Base-by-base conservation (phyloP, 257 asterid genomes). In the Petrea volubilis region DNA sequence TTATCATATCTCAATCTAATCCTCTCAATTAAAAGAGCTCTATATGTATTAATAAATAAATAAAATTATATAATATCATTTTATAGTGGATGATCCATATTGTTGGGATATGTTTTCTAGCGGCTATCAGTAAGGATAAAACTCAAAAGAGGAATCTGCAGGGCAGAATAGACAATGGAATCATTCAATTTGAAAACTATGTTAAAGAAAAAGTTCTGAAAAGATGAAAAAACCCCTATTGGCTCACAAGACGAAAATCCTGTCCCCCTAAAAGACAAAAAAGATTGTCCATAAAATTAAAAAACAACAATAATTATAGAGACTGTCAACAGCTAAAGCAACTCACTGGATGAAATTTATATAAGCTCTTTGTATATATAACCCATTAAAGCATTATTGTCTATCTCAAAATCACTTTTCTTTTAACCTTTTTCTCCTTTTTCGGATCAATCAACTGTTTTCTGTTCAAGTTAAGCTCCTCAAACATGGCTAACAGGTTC, bases 401-500 rank as follows among this genome's bases (percentile, higher is more conserved):
- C 38, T 72, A 52, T 63, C 60, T 34, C 67, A 68, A 59, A 27
- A 67, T 61, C 79, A 46, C 80, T 14, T 14, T 21, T 40, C 31
- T 36, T 43, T 43, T 5, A 31, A 31, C 3, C 5, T 31, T 31
- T 31, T 7, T 31, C 7, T 31, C 38, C 38, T 31, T 31, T 31
- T 31, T 31, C 7, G 3, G 38, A 31, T 38, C 11, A 5, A 1
- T 38, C 10, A 38, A 38, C 43, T 38, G 6, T 14, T 17, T 40
- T 38, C 38, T 43, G 50, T 7, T 12, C 15, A 40, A 46, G 44
- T 33, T 15, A 27, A 17, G 31, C 28, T 57, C 69, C 60, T 34
- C 24, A 27, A 20, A 67, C 63, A 84, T 86, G 93, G 84, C 84
- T 53, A 83, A 72, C 61, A 81, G 91, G 44, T 75, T 76, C 59